Base-by-base conservation (phyloP, 345 rosid genomes). In the Bruguiera gymnorhiza region DNA sequence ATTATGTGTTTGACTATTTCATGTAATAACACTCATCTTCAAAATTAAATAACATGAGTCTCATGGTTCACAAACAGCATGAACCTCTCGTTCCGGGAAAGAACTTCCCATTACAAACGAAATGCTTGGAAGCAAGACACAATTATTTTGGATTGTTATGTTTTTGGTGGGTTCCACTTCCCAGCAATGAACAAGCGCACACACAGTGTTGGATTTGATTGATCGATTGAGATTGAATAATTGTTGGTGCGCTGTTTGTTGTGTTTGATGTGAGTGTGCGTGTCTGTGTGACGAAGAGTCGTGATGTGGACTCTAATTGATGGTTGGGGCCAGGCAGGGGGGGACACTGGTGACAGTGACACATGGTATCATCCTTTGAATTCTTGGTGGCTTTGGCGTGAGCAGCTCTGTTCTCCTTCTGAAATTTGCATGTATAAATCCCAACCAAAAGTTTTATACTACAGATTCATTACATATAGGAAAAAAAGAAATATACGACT, bases 261-360 rank as follows among this genome's bases (percentile, higher is more conserved):
- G 36, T 31, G 39, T 21, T 11, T 9, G 26, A 23, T 58, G 30
- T 29, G 65, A 48, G 29, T n/a, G 16, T 37, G 66, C 0, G n/a
- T 27, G 31, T 37, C 55, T 30, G 29, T 37, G 69, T 27, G 64
- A 51, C 59, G 75, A 69, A 72, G 73, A 73, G 8, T 46, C n/a
- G 58, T 58, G 79, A 74, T 30, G 78, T 74, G 60, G 71, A 75
- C 70, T 18, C 29, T 30, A 52, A 64, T 71, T 73, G 73, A 70
- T 72, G 73, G 63, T 37, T 34, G 1, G 62, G 37, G 61, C 39
- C 67, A 7, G 62, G 69, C 43, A 59, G 26, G 36, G 27, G 27
- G 66, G 60, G 71, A 72, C 70, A 72, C 50, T 18, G 4, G 32
- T 73, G 80, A 75, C n/a, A 70, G 20, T 29, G 78, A 76, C 71